Conservation (phyloP, 345 rosid species). For the Populus ilicifolia region DNA sequence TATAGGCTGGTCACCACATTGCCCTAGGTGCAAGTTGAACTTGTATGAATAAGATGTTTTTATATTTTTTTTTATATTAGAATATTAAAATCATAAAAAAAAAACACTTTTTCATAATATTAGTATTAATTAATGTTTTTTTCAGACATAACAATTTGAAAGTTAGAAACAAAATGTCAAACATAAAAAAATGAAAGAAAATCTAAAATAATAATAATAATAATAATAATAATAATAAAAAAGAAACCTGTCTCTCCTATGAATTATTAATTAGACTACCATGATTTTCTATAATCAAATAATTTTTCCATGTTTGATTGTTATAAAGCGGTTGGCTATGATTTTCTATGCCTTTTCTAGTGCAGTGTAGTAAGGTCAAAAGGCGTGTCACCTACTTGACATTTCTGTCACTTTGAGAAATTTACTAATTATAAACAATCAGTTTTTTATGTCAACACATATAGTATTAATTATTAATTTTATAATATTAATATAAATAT, state of each 20-base stretch:
- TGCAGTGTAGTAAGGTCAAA: slow-evolving; percentile 45
- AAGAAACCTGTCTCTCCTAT: not conserved
- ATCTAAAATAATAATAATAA: no score
- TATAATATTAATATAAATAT: no score
- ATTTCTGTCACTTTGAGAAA: slow-evolving; percentile 4
- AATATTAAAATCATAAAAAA: no score
- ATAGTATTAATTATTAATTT: no score
- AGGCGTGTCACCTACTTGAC: slow-evolving; percentile 39
- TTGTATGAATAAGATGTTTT: no score
- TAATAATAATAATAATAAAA: not conserved
- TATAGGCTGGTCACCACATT: slow-evolving; percentile 22
- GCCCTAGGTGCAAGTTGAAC: no score
- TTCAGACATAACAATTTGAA: no score
- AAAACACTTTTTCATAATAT: no score
- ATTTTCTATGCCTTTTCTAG: slow-evolving; percentile 36
- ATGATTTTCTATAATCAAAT: not conserved
- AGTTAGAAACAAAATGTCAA: no score
- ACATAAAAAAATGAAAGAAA: not conserved
- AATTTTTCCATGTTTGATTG: not conserved
- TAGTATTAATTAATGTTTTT: no score
- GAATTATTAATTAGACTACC: slow-evolving; percentile 6
- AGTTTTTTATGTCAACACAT: not conserved
- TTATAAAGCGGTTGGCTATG: slow-evolving; percentile 8
- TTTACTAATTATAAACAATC: no score
- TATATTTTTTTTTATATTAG: no score